These are phyloP conservation scores for Orbilia ellipsospora DNA, from an alignment of 2,329 filamentous ascomycete genomes.

Conservation along the genomic window DNA sequence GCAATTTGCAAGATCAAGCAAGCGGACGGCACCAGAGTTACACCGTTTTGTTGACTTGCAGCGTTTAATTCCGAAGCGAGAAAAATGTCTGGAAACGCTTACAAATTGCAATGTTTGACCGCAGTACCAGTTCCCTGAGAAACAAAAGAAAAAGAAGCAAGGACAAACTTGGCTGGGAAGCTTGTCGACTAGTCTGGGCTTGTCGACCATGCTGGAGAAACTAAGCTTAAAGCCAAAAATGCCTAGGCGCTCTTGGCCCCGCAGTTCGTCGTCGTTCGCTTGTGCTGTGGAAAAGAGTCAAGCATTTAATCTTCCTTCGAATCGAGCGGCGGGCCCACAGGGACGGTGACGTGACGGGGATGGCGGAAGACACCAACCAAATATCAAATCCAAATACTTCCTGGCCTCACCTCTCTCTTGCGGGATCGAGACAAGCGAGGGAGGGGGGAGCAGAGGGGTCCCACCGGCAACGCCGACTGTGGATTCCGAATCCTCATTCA, in stretches of 20 bases:
- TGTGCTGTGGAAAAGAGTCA: background rate
- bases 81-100: background rate
- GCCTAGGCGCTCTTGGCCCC: conserved; percentile 38
- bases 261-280: background rate
- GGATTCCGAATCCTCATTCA: background rate
- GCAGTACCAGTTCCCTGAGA: background rate
- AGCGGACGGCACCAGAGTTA: background rate
- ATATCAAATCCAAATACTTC: conserved; percentile 48
- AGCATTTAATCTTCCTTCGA: background rate
- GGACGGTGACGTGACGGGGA: conserved; percentile 46
- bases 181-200: background rate
- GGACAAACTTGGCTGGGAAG: conserved; percentile 1
- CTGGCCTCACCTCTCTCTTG: background rate
- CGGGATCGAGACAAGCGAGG: conserved; percentile 10
- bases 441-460: background rate
- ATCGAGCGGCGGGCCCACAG: conserved; percentile 5
- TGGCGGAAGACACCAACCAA: conserved; percentile 13
- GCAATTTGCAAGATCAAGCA: too few species aligned
- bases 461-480: conserved; percentile 2
- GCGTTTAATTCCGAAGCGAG: conserved; percentile 1
- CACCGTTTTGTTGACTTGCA: background rate
- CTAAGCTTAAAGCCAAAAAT: conserved; percentile 30
- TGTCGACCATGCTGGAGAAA: background rate
- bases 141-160: background rate
- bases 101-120: background rate